A percentile compares a stretch with the other conserved stretches of the same genome.
phyloP scores from a whole-genome alignment of 2,329 filamentous ascomycete species.

The Pestalotiopsis sp. region DNA sequence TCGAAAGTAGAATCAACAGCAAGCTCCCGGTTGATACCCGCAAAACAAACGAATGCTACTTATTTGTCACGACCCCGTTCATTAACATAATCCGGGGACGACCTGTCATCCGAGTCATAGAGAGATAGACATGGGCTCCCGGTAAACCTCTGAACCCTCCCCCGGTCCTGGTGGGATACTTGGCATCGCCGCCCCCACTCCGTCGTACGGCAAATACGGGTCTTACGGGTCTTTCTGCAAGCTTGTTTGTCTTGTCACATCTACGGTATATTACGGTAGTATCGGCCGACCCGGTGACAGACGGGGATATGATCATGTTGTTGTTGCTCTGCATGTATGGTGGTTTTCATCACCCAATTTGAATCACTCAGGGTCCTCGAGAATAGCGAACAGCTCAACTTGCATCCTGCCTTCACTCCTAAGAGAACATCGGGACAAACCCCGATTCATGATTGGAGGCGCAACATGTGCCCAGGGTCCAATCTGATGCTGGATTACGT shows the following conservation, averaged over 20 bases:
- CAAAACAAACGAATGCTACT: background rate
- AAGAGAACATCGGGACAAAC: background rate
- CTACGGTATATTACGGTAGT: background rate
- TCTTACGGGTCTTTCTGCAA: background rate
- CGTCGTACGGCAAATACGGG: background rate
- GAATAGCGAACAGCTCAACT: too few species aligned
- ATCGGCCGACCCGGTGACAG: background rate
- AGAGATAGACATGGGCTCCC: background rate
- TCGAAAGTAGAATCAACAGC: background rate
- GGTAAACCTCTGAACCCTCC: background rate
- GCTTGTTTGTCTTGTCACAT: background rate
- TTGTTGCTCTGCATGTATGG: too few species aligned
- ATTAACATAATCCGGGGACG: background rate
- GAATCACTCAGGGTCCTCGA: too few species aligned
- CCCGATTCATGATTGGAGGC: background rate
- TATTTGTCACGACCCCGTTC: background rate
- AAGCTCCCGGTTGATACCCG: background rate
- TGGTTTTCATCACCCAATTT: too few species aligned
- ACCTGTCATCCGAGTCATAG: background rate
- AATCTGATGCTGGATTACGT: background rate
- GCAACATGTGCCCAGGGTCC: background rate
- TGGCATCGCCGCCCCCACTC: background rate
- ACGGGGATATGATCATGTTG: background rate
- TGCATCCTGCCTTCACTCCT: too few species aligned
- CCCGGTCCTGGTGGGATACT: background rate